Evolutionary conservation across 2,329 filamentous ascomycete species (phyloP), one percentile per base, ranked within the genome.

Genomic region (Xylariales sp.): DNA sequence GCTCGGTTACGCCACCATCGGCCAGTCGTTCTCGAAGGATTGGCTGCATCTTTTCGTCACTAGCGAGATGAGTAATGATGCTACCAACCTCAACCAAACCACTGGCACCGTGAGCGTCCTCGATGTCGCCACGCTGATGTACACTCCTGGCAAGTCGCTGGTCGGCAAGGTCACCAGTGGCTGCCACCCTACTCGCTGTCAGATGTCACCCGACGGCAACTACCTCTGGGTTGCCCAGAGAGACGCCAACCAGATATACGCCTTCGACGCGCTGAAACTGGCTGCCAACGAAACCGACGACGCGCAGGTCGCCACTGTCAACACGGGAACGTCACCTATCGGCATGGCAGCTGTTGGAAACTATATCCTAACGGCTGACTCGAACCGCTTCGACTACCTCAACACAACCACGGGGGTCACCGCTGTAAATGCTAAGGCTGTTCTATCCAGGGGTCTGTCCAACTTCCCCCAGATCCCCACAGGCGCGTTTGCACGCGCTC

Each of bases 361-460:
- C 25, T 27, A 37, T 18, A 37, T 37, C 17, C 34, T 37, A 13
- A 37, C 34, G 12, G 34, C 34, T 10, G 34, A 37, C 34, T 37
- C 34, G 14, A 37, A 37, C 18, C 20, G 34, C 12, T 37, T 37
- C n/a, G 34, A 27, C 14, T 37, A 37, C 18, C 28, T 23, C 25
- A 37, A 37, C 34, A 27, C 34, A 6, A 37, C 24, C 25, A 37
- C 34, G 2, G 34, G 34, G 17, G 11, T 37, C 16, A 37, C 34
- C 13, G 24, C 25, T 20, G 34, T 37, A 12, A 37, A 37, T 6
- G 25, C 34, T 17, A 14, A 16, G 10, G 34, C n/a, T 4, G 34
- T 27, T 5, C 8, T 37, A 4, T 14, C 12, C 10, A 14, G n/a
- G 6, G 16, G 21, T 6, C 34, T 23, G n/a, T 16, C 29, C 14